Base-by-base conservation (phyloP, 129 eudicot species). In the Flaveria bidentis region DNA sequence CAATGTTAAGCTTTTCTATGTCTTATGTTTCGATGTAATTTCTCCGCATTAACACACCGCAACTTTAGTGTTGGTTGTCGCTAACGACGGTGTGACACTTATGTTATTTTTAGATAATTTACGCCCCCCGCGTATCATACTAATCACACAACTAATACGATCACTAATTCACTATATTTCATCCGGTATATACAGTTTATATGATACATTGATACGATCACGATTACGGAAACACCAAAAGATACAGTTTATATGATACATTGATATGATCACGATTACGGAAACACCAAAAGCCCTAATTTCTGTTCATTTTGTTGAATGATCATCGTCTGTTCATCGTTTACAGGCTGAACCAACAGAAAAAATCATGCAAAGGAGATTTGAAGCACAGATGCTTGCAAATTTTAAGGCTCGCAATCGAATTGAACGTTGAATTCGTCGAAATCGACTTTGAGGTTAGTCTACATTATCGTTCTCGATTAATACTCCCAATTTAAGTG, bases 401-500 rank as follows among this genome's bases (percentile, higher is more conserved):
- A 73, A 80, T 90, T 64, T 20, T 87, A 71, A 90, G 73, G 49
- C 85, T 80, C 65, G 96, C 96, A 55, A 47, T 90, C 63, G 85
- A 86, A 75, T 61, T 90, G 56, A 88, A 85, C 20, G 84, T 87
- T 30, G 92, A 90, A 84, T 90, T 90, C 61, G 85, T 90, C 46
- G 92, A 90, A 67, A 78, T 90, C 62, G 92, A 86, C 68, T 67
- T 74, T 2, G 89, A 90, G 92, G 96, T 90, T 67, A 76, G 90
- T 57, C 53, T 36, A 30, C 23, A 15, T 58, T 30, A n/a, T 69
- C 61, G 9, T 46, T 44, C 1, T 55, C 22, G 26, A 33, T 22
- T 69, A 46, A 18, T 33, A 45, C 16, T 30, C 26, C 71, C 57
- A 30, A 61, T 23, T 4, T 36, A 36, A 36, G 41, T 36, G 41